phyloP scores from a whole-genome alignment of 306 rosid species.

The Mimosa pudica region DNA sequence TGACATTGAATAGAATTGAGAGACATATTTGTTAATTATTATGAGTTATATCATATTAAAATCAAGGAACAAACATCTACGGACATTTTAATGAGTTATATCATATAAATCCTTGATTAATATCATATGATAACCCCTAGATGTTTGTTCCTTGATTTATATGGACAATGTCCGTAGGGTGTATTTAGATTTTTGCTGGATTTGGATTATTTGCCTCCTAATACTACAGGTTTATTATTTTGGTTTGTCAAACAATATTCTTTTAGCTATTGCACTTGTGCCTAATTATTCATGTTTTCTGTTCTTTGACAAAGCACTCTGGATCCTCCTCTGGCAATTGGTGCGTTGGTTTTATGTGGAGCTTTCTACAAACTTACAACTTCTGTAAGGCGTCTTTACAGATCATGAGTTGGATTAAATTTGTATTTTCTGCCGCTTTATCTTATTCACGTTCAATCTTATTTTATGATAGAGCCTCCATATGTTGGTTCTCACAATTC shows the following conservation, averaged over 20 bases:
- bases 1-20: too few species aligned
- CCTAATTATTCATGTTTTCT: slow-evolving; percentile 1
- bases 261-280: not conserved
- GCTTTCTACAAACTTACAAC: slow-evolving; percentile 48
- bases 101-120: too few species aligned
- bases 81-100: slow-evolving; percentile 1
- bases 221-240: slow-evolving; percentile 15
- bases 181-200: slow-evolving; percentile 5
- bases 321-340: slow-evolving; percentile 68
- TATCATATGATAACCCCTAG: too few species aligned
- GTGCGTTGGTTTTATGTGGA: slow-evolving; percentile 54
- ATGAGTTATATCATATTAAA: not conserved
- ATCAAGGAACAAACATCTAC: too few species aligned
- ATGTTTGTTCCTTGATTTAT: too few species aligned
- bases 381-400: slow-evolving; percentile 37
- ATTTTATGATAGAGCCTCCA: slow-evolving; percentile 38
- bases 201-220: slow-evolving; percentile 3
- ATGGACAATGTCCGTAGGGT: slow-evolving; percentile 15
- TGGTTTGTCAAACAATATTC: slow-evolving; percentile 5
- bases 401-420: slow-evolving; percentile 43
- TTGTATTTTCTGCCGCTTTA: slow-evolving; percentile 25
- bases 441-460: slow-evolving; percentile 37
- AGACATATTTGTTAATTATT: not conserved
- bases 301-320: slow-evolving; percentile 62
- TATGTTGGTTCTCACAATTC: slow-evolving; percentile 36